Conservation (phyloP, 2,329 filamentous ascomycete genomes). For the Thielaviopsis euricoi region DNA sequence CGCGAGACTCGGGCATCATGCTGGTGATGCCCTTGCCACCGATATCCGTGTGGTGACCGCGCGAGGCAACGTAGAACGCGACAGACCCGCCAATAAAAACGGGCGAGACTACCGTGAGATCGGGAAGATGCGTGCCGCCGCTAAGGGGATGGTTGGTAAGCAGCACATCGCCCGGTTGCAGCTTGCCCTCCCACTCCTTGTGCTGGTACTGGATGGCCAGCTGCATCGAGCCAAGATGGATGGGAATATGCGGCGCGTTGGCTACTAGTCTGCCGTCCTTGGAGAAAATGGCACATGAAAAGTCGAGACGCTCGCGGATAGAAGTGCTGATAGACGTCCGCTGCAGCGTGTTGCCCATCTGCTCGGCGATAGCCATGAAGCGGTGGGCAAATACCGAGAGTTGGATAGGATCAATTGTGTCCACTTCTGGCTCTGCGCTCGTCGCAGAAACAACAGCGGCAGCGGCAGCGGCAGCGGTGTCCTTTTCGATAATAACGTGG, state of each 20-base stretch:
- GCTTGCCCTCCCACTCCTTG: constrained; percentile 37
- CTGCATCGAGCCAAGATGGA: constrained; percentile 66
- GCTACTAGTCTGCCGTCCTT: constrained; percentile 56
- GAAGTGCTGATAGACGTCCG: constrained; percentile 66
- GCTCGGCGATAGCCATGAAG: constrained; percentile 74
- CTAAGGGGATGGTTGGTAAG: constrained; percentile 21
- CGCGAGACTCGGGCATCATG: constrained; percentile 62
- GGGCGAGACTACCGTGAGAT: constrained; percentile 23
- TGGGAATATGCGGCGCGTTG: constrained; percentile 60
- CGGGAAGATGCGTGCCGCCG: constrained; percentile 24
- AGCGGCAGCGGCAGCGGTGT: neutral
- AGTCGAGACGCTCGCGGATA: constrained; percentile 67
- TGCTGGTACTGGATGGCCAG: constrained; percentile 56
- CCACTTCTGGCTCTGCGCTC: constrained; percentile 12
- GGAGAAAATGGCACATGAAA: constrained; percentile 67
- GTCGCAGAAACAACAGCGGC: constrained; percentile 28
- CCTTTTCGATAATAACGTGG: constrained; percentile 21
- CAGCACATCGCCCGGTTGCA: constrained; percentile 22
- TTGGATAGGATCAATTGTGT: constrained; percentile 29
- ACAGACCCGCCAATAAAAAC: constrained; percentile 26
- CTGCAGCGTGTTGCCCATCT: constrained; percentile 67
- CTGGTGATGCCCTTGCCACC: constrained; percentile 68
- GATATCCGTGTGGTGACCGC: constrained; percentile 28
- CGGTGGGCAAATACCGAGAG: constrained; percentile 63
- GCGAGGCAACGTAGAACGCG: constrained; percentile 18